Base-by-base conservation (phyloP, 2,329 filamentous ascomycete species). In the Colletotrichum gloeosporioides region DNA sequence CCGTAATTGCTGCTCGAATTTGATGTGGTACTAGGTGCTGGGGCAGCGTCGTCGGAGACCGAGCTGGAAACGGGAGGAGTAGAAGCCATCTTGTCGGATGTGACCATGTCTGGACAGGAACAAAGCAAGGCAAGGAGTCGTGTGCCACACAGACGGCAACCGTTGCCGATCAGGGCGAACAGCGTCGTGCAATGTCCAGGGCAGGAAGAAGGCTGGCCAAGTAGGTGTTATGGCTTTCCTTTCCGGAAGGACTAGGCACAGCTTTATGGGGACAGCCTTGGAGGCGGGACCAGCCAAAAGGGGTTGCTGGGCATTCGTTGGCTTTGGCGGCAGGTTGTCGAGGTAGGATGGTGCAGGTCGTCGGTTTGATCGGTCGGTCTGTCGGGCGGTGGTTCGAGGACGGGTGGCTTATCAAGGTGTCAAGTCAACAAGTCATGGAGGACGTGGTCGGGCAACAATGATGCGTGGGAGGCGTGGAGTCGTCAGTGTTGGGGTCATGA, bases 1-100 rank as follows among this genome's bases (percentile, higher is more conserved):
- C 82, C 84, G 73, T 84, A 86, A 67, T 80, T 80, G 53, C 75
- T 71, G 22, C 55, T 67, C 8, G 71, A 31, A 36, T 49, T 71
- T 5, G 71, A 63, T 10, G 25, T 36, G 31, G 73, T 64, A 25
- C 64, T 68, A 32, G 62, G 64, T 27, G 55, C 25, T 49, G 63
- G n/a, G 32, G 44, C 39, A 32, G 68, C 31, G 18, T 32, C 32
- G 16, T 59, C 71, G 15, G 71, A 44, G 36, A 55, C 39, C 6
- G 72, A 44, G 18, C n/a, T 15, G 36, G 72, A 36, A 22, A 62
- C 66, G 22, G 71, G 64, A 25, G 44, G 76, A 66, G 15, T 63
- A 29, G 76, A 39, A 31, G 69, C 65, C 74, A 76, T 76, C 36
- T 71, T 61, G 64, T 49, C 32, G 13, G 10, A 25, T 25, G 16